These are phyloP conservation scores for Septoria petroselini DNA, from an alignment of 2,329 filamentous ascomycete genomes.

Conservation along the genomic window DNA sequence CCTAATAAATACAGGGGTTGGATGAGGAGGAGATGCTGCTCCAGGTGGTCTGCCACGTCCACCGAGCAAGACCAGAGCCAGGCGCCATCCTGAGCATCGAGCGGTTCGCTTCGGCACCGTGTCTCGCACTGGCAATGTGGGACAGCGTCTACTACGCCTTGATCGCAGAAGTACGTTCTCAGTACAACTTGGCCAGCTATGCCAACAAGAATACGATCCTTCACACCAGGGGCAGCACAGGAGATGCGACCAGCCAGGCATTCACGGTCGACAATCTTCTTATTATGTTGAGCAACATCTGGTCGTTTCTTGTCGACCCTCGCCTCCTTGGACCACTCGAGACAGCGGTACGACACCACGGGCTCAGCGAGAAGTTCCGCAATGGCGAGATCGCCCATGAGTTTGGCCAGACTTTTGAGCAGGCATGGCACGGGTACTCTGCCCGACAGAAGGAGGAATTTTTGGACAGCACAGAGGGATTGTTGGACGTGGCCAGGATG, in stretches of 20 bases:
- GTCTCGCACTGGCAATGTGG: background rate
- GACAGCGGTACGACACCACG: background rate
- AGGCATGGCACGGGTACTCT: constrained; percentile 2
- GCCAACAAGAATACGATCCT: background rate
- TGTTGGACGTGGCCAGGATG: constrained; percentile 3
- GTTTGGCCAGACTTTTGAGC: background rate
- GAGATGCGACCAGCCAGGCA: background rate
- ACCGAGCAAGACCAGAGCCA: no score
- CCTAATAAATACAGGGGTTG: no score
- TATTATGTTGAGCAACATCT: background rate
- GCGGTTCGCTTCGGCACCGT: no score
- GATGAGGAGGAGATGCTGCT: no score
- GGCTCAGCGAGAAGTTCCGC: background rate
- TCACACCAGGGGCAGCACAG: background rate
- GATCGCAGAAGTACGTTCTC: constrained; percentile 1
- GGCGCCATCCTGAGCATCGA: no score
- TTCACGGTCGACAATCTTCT: background rate
- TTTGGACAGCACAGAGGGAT: background rate
- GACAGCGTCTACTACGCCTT: constrained; percentile 1
- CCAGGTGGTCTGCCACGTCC: no score
- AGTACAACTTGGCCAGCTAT: background rate
- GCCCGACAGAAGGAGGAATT: background rate
- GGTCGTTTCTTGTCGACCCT: background rate
- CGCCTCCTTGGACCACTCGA: constrained; percentile 3
- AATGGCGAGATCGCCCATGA: background rate